Conservation (phyloP, 331 rosid genomes). For the Quercus lobata region DNA sequence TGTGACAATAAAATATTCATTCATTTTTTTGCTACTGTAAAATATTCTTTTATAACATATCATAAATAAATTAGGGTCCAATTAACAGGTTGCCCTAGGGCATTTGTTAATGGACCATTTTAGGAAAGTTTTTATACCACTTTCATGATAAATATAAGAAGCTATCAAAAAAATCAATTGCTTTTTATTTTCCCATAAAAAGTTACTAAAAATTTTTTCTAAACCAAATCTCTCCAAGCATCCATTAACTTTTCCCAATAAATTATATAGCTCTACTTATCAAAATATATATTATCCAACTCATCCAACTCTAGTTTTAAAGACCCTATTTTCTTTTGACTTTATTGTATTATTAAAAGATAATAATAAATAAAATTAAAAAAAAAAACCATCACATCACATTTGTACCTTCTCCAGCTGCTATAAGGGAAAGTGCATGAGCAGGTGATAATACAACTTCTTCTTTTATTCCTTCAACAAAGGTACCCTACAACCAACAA, state of each 20-base stretch:
- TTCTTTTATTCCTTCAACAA: constrained; percentile 96
- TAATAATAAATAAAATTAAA: neutral
- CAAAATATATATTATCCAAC: neutral
- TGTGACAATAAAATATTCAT: neutral
- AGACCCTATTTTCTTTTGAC: neutral
- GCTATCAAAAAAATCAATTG: too few species aligned
- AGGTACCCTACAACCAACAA: constrained; percentile 70
- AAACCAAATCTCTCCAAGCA: too few species aligned
- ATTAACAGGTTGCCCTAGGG: too few species aligned
- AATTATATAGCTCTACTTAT: too few species aligned
- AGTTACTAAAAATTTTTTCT: too few species aligned
- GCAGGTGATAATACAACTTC: constrained; percentile 99
- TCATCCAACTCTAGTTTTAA: neutral
- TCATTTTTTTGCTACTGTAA: neutral
- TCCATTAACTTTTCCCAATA: too few species aligned
- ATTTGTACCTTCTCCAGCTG: constrained; percentile 95
- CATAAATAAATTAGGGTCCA: neutral
- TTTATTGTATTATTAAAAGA: neutral
- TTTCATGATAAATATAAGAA: too few species aligned
- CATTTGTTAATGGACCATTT: too few species aligned
- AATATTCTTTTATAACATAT: neutral
- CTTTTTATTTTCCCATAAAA: too few species aligned
- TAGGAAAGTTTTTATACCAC: too few species aligned
- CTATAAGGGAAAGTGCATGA: constrained; percentile 95
- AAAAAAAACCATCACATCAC: neutral